Conservation (phyloP, 2,329 filamentous ascomycete species). For the Diaporthe eres region DNA sequence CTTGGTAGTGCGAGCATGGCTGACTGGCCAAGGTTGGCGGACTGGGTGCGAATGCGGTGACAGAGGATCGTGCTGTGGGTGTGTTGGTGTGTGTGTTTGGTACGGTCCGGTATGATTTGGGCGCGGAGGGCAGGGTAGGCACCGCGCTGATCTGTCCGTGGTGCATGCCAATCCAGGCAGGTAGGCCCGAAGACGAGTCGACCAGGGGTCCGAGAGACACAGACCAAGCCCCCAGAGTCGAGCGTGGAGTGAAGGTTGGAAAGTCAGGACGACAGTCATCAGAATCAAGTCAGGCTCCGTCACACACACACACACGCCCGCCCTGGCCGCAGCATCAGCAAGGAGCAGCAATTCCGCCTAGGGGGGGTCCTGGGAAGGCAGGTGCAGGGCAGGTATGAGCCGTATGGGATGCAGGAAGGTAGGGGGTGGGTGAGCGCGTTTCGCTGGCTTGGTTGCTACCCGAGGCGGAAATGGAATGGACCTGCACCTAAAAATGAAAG, state of each 20-base stretch:
- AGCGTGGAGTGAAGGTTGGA: conserved; percentile 7
- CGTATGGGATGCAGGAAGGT: conserved; percentile 5
- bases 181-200: conserved; percentile 35
- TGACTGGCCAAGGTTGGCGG: background rate
- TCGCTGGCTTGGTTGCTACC: conserved; percentile 30
- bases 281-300: conserved; percentile 20
- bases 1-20: conserved; percentile 12
- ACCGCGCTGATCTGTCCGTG: conserved; percentile 28
- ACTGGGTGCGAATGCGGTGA: background rate
- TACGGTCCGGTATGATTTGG: conserved; percentile 15
- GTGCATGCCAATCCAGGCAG: conserved; percentile 35
- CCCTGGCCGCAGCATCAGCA: conserved; percentile 18
- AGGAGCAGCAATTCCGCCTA: conserved; percentile 20
- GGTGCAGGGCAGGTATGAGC: background rate
- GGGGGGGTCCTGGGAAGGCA: conserved; percentile 5
- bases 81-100: conserved; percentile 1
- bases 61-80: conserved; percentile 28
- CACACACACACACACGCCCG: conserved; percentile 21
- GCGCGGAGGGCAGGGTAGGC: conserved; percentile 21
- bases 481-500: conserved; percentile 34
- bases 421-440: background rate
- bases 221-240: conserved; percentile 2
- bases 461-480: conserved; percentile 32
- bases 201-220: conserved; percentile 27
- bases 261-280: conserved; percentile 2